phyloP scores from a whole-genome alignment of 2,329 filamentous ascomycete genomes.

The Aspergillus sp. region DNA sequence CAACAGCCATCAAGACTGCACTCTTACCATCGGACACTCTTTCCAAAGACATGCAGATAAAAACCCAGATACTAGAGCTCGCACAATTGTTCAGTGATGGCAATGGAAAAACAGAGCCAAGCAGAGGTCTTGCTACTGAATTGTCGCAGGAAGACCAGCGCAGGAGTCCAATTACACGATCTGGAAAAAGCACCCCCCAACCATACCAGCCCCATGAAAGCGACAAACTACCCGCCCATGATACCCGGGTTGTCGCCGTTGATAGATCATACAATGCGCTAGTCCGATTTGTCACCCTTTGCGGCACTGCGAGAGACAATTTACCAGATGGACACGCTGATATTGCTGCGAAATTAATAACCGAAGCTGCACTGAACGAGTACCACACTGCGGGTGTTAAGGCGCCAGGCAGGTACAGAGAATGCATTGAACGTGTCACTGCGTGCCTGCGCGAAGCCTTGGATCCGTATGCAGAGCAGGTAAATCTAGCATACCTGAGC shows the following conservation, averaged over 20 bases:
- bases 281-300: constrained; percentile 53
- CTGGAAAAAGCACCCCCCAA: background rate
- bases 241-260: background rate
- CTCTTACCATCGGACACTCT: constrained; percentile 45
- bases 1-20: constrained; percentile 46
- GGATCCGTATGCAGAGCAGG: constrained; percentile 27
- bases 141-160: background rate
- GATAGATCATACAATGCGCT: constrained; percentile 21
- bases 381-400: constrained; percentile 43
- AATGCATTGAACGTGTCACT: constrained; percentile 51
- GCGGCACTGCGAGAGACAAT: constrained; percentile 37
- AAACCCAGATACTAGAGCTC: constrained; percentile 53
- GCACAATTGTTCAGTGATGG: constrained; percentile 46
- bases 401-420: constrained; percentile 40
- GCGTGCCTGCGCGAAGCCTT: constrained; percentile 39
- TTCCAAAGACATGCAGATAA: constrained; percentile 48
- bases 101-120: background rate
- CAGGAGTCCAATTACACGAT: too few species aligned
- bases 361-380: constrained; percentile 55
- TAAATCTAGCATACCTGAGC: constrained; percentile 23
- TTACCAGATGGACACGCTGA: constrained; percentile 41
- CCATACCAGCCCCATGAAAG: constrained; percentile 22
- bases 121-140: constrained; percentile 15
- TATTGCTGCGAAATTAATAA: constrained; percentile 51
- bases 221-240: constrained; percentile 40